phyloP scores from a whole-genome alignment of 305 asterid genomes.

The Caryopteris hybrid region DNA sequence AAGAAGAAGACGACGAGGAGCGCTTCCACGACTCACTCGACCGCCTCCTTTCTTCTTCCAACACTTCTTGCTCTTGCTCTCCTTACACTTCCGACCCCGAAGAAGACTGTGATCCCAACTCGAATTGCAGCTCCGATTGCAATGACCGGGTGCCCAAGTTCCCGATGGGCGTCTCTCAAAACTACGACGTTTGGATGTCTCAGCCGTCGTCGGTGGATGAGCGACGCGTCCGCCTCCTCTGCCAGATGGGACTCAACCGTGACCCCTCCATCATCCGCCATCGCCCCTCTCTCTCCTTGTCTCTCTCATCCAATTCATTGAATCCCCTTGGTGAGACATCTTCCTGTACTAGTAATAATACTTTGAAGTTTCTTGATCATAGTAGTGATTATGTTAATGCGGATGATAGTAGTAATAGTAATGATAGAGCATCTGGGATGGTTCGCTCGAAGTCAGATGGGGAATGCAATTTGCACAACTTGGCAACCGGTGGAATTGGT shows the following conservation, averaged over 20 bases:
- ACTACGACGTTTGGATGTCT: conserved; percentile 92
- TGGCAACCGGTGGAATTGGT: conserved; percentile 25
- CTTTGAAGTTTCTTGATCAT: conserved; percentile 1
- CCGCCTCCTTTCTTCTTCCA: conserved; percentile 77
- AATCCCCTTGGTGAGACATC: conserved; percentile 29
- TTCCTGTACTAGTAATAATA: neutral
- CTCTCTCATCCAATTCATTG: conserved; percentile 36
- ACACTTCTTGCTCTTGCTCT: conserved; percentile 79
- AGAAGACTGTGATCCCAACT: conserved; percentile 43
- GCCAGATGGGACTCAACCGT: conserved; percentile 71
- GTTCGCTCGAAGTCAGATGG: conserved; percentile 62
- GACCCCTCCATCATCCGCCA: conserved; percentile 72
- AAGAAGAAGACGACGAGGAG: conserved; percentile 57
- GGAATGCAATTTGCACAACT: conserved; percentile 33
- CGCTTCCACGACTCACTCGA: conserved; percentile 85
- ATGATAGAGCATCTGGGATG: conserved; percentile 30
- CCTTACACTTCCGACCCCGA: conserved; percentile 47
- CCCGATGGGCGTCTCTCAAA: conserved; percentile 45
- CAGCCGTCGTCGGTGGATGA: conserved; percentile 82
- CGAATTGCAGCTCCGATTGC: conserved; percentile 29
- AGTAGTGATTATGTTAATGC: conserved; percentile 11
- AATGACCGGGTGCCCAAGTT: conserved; percentile 44
- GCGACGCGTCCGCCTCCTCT: conserved; percentile 75
- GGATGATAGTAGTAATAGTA: conserved; percentile 20
- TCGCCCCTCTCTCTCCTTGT: conserved; percentile 37